A percentile compares a stretch with the other conserved stretches of the same genome.
Evolutionary conservation across 495 filamentous ascomycete species (phyloP).

Genomic region (Xylaria grammica): DNA sequence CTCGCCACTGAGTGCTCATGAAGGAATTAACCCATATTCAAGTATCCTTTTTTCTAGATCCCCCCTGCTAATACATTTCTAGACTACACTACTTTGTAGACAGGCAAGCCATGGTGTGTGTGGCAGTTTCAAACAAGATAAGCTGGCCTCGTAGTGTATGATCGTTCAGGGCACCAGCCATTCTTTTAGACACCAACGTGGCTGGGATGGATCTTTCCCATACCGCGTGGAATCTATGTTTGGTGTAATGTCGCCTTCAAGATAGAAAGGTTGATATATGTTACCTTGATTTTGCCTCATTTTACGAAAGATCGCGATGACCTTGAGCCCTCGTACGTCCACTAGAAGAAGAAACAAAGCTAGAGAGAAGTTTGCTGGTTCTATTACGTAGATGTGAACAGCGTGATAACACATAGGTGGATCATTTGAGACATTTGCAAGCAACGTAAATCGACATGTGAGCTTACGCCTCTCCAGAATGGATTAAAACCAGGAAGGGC

Average conservation of each 20-base stretch:
- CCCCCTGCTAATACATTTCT: too few relatives aligned
- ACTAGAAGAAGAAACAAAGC: too few relatives aligned
- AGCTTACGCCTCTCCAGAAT: background rate
- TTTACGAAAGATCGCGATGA: background rate
- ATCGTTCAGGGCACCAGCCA: too few relatives aligned
- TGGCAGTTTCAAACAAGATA: too few relatives aligned
- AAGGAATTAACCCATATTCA: background rate
- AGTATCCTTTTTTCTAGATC: background rate
- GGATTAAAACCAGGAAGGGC: background rate
- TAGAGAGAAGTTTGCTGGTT: background rate
- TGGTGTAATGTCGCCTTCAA: background rate
- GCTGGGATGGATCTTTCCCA: too few relatives aligned
- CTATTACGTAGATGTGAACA: background rate
- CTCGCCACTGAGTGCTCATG: background rate
- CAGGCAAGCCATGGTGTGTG: too few relatives aligned
- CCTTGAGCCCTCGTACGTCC: background rate
- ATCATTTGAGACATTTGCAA: background rate
- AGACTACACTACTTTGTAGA: too few relatives aligned
- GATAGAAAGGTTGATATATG: background rate
- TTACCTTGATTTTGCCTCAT: background rate
- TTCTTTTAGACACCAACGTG: too few relatives aligned
- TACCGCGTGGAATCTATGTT: background rate
- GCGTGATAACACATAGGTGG: background rate
- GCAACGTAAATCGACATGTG: background rate
- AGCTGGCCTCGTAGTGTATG: too few relatives aligned